Evolutionary conservation across 371 early-diverging fungal genomes (phyloP).

Genomic region (Apophysomyces ossiformis): DNA sequence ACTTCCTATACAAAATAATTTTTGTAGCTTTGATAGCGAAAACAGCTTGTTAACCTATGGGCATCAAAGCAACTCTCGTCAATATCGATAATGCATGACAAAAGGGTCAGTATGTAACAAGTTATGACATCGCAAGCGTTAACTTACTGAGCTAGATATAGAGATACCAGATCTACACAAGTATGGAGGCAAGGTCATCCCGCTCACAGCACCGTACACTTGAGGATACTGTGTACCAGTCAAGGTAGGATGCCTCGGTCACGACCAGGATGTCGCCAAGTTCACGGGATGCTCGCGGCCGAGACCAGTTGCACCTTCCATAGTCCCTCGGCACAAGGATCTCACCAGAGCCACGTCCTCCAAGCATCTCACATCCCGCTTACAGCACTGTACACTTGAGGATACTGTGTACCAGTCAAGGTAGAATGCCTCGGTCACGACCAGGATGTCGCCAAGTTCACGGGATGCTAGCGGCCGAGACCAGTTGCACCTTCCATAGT

Average conservation of each 20-base stretch:
- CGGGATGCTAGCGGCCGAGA: constrained; percentile 8
- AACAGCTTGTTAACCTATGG: too few species aligned
- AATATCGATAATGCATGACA: too few species aligned
- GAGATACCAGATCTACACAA: background rate
- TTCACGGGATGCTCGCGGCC: constrained; percentile 7
- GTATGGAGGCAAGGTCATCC: constrained; percentile 3
- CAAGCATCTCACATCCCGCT: too few species aligned
- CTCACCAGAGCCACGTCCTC: too few species aligned
- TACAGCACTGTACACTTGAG: constrained; percentile 6
- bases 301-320: constrained; percentile 3
- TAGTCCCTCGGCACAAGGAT: too few species aligned
- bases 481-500: background rate
- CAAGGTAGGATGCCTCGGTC: constrained; percentile 4
- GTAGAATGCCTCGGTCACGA: constrained; percentile 4
- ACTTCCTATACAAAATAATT: too few species aligned
- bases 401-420: background rate
- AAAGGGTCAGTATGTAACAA: too few species aligned
- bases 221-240: constrained; percentile 2
- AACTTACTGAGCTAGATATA: too few species aligned
- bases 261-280: constrained; percentile 7
- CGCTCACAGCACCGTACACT: constrained; percentile 8
- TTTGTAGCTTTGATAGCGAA: too few species aligned
- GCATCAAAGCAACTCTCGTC: too few species aligned
- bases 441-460: constrained; percentile 8
- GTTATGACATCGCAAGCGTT: too few species aligned